phyloP scores from a whole-genome alignment of 2,329 filamentous ascomycete species.

The Neofusicoccum kwambonambiense region DNA sequence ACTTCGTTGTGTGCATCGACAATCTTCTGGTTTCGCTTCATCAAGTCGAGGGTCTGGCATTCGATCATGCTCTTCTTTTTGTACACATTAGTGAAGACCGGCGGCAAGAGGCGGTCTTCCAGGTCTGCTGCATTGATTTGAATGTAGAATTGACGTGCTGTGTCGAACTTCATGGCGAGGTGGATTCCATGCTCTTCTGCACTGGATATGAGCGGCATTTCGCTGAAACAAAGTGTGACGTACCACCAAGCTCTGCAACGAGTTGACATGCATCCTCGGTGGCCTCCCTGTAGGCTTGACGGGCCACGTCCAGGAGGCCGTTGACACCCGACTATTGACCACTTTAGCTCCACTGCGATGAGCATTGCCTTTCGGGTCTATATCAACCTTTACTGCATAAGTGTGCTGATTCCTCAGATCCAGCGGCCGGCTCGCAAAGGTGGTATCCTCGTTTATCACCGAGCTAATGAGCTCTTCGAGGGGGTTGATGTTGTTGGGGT shows the following conservation, averaged over 20 bases:
- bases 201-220: not conserved
- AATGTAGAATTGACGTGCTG: slow-evolving; percentile 76
- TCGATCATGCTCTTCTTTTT: slow-evolving; percentile 74
- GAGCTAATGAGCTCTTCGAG: slow-evolving; percentile 65
- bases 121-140: slow-evolving; percentile 63
- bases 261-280: slow-evolving; percentile 75
- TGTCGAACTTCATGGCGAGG: slow-evolving; percentile 73
- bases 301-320: slow-evolving; percentile 81
- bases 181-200: slow-evolving; percentile 54
- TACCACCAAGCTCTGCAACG: slow-evolving; percentile 66
- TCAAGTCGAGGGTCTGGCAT: slow-evolving; percentile 80
- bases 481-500: slow-evolving; percentile 58
- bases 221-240: slow-evolving; percentile 19
- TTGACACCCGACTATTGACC: slow-evolving; percentile 67
- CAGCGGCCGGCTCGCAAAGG: slow-evolving; percentile 73
- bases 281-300: slow-evolving; percentile 86
- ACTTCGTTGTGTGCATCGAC: slow-evolving; percentile 81
- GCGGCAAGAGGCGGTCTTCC: slow-evolving; percentile 59
- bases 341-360: not conserved
- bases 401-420: slow-evolving; percentile 87
- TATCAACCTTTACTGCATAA: slow-evolving; percentile 74
- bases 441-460: slow-evolving; percentile 77
- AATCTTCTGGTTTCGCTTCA: slow-evolving; percentile 73
- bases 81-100: slow-evolving; percentile 74
- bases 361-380: not conserved